Evolutionary conservation across 2,329 filamentous ascomycete species (phyloP).

Genomic region (Epichloe typhina): DNA sequence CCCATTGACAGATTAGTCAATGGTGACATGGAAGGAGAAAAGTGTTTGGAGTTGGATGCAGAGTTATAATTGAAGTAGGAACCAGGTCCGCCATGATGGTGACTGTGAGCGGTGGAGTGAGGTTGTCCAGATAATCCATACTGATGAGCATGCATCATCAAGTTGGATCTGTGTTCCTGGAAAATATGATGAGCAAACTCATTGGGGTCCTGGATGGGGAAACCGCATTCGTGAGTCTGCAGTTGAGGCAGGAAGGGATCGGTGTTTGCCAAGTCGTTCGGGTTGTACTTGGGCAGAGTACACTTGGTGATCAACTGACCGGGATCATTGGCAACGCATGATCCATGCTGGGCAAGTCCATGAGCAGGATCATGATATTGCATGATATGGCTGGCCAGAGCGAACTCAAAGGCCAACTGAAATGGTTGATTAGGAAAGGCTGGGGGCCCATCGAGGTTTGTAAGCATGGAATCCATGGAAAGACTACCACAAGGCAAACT

Average conservation of each 20-base stretch:
- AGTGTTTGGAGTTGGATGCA: slow-evolving; percentile 4
- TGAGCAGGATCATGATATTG: slow-evolving; percentile 17
- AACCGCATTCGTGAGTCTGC: slow-evolving; percentile 15
- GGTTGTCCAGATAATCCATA: slow-evolving; percentile 2
- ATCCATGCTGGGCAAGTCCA: slow-evolving; percentile 11
- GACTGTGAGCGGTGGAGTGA: slow-evolving; percentile 1
- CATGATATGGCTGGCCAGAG: slow-evolving; percentile 17
- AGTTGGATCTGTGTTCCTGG: slow-evolving; percentile 13
- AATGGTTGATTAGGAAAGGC: slow-evolving; percentile 8
- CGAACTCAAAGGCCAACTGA: slow-evolving; percentile 11
- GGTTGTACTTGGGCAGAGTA: slow-evolving; percentile 13
- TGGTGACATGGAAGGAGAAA: slow-evolving; percentile 13
- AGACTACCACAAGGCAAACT: slow-evolving; percentile 12
- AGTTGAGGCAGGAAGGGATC: slow-evolving; percentile 8
- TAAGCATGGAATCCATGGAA: slow-evolving; percentile 9
- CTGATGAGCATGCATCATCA: slow-evolving; percentile 7
- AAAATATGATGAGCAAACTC: slow-evolving; percentile 18
- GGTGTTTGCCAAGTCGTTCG: slow-evolving; percentile 7
- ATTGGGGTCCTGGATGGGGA: slow-evolving; percentile 14
- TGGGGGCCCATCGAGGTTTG: slow-evolving; percentile 3
- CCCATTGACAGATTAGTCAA: slow-evolving; percentile 12
- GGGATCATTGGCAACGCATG: slow-evolving; percentile 17
- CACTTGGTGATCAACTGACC: slow-evolving; percentile 14
- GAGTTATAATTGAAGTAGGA: slow-evolving; percentile 3
- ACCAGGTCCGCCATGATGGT: background rate